Conservation (phyloP, 2,329 filamentous ascomycete species). For the Cladosporium sp. region DNA sequence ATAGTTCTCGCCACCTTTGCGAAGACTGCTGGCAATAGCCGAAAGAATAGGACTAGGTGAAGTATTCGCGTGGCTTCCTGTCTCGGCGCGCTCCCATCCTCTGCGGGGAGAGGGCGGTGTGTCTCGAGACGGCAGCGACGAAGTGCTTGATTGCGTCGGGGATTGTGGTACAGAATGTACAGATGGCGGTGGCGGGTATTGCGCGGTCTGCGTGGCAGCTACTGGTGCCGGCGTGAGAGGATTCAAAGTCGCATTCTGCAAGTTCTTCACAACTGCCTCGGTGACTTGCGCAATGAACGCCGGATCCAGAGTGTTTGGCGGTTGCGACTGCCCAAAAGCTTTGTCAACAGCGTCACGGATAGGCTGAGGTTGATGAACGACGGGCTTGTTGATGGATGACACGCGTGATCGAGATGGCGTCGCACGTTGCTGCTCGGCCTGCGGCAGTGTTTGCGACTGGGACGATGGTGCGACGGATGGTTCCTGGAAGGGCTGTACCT, state of each 20-base stretch:
- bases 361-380: conserved; percentile 34
- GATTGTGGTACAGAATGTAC: conserved; percentile 34
- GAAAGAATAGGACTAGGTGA: conserved; percentile 34
- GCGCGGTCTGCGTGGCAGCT: not conserved
- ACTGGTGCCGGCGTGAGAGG: not conserved
- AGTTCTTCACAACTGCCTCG: conserved; percentile 47
- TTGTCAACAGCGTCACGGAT: conserved; percentile 56
- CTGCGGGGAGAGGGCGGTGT: conserved; percentile 52
- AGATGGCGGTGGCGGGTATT: conserved; percentile 33
- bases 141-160: conserved; percentile 42
- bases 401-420: conserved; percentile 14
- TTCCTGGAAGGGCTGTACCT: conserved; percentile 8
- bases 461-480: conserved; percentile 8
- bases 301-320: conserved; percentile 45
- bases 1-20: conserved; percentile 6
- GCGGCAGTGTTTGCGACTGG: conserved; percentile 1
- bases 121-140: conserved; percentile 47
- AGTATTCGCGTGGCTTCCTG: conserved; percentile 23
- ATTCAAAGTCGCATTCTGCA: conserved; percentile 20
- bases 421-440: conserved; percentile 4
- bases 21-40: conserved; percentile 17
- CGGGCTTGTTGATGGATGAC: conserved; percentile 15
- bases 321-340: conserved; percentile 47
- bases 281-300: conserved; percentile 57
- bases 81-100: conserved; percentile 11